Evolutionary conservation across 2,329 filamentous ascomycete species (phyloP).

Genomic region (Verticillium albo-atrum): DNA sequence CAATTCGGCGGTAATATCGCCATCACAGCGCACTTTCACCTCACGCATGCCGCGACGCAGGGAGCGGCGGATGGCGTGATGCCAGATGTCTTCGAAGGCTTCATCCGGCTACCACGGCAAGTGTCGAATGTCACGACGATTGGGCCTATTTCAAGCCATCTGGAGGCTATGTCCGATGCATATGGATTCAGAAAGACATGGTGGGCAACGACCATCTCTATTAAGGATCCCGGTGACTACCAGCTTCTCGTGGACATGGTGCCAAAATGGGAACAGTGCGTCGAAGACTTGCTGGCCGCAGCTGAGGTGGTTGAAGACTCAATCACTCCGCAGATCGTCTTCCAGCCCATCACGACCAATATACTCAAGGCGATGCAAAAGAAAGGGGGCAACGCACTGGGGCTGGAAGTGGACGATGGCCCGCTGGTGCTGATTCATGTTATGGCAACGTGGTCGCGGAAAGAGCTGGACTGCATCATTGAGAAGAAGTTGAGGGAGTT

Average conservation of each 20-base stretch:
- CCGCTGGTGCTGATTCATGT: conserved; percentile 27
- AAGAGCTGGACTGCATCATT: conserved; percentile 23
- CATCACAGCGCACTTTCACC: not conserved
- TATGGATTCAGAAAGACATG: conserved; percentile 22
- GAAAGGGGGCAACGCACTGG: conserved; percentile 36
- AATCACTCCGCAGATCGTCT: conserved; percentile 19
- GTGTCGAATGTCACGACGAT: not conserved
- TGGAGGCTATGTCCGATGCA: conserved; percentile 15
- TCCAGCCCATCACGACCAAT: conserved; percentile 34
- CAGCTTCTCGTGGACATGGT: conserved; percentile 19
- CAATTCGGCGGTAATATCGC: not conserved
- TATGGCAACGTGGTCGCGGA: conserved; percentile 16
- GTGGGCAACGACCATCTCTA: conserved; percentile 21
- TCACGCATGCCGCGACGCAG: not conserved
- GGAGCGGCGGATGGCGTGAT: not conserved
- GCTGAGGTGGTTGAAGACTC: conserved; percentile 6
- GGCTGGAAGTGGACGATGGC: conserved; percentile 27
- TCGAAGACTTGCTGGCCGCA: conserved; percentile 6
- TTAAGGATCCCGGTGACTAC: conserved; percentile 7
- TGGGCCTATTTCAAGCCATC: not conserved
- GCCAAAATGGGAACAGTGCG: conserved; percentile 16
- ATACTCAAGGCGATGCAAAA: conserved; percentile 23
- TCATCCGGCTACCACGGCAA: not conserved
- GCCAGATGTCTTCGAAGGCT: not conserved
- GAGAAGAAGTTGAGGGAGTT: conserved; percentile 13